These are phyloP conservation scores for Datura wrightii DNA, from an alignment of 257 asterid genomes.

Conservation along the genomic window DNA sequence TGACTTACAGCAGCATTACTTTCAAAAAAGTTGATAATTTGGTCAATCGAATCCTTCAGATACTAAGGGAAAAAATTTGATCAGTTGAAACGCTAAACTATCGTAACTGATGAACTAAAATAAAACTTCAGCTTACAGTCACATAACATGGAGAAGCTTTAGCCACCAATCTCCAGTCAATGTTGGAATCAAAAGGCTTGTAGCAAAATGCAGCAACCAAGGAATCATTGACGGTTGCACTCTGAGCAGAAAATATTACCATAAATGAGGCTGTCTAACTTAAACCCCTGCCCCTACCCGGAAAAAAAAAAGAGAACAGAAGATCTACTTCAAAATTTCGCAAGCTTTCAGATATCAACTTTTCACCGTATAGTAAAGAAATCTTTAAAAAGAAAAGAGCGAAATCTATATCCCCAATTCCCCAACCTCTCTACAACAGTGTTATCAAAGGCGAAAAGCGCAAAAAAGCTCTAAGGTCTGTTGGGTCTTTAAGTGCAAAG, in stretches of 20 bases:
- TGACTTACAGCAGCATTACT: conserved; percentile 85
- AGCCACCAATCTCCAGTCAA: conserved; percentile 93
- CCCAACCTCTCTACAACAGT: not conserved
- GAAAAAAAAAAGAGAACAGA: not conserved
- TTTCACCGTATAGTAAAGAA: not conserved
- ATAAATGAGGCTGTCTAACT: conserved; percentile 19
- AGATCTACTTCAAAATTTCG: not conserved
- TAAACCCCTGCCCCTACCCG: not conserved
- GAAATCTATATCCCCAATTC: not conserved
- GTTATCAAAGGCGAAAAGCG: not conserved
- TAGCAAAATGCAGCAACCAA: conserved; percentile 84
- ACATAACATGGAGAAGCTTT: conserved; percentile 97
- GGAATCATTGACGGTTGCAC: conserved; percentile 82
- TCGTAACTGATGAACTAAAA: conserved; percentile 31
- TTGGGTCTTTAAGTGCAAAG: no score
- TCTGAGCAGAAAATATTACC: conserved; percentile 56
- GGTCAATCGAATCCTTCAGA: conserved; percentile 85
- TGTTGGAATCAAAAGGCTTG: conserved; percentile 82
- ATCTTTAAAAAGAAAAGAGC: not conserved
- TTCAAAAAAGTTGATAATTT: conserved; percentile 76
- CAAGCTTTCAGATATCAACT: not conserved
- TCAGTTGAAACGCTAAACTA: conserved; percentile 28
- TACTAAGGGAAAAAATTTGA: conserved; percentile 57
- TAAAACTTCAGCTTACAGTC: conserved; percentile 65
- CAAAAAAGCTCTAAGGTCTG: no score